phyloP scores from a whole-genome alignment of 139 green algal species.

The Pleodorina starrii region DNA sequence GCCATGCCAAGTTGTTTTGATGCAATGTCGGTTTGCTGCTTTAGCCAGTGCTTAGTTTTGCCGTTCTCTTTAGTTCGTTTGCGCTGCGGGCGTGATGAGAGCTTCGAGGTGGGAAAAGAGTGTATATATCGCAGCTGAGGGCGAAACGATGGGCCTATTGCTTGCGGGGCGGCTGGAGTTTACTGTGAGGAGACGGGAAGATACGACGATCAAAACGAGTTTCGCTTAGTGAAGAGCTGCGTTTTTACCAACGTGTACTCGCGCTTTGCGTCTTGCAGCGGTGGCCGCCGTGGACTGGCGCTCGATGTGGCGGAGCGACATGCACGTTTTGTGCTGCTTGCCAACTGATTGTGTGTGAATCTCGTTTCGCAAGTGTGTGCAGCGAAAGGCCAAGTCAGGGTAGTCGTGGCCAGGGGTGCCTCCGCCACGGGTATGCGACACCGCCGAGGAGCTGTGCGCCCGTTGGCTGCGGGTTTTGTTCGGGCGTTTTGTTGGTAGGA shows the following conservation, averaged over 20 bases:
- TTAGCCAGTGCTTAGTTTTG: constrained; percentile 10
- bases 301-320: neutral
- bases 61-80: neutral
- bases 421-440: no score
- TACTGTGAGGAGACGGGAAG: neutral
- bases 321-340: neutral
- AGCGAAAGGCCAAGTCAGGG: no score
- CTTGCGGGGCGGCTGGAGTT: neutral
- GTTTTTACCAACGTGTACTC: neutral
- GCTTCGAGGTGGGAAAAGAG: constrained; percentile 3
- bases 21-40: neutral
- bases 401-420: no score
- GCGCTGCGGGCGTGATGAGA: neutral
- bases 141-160: neutral
- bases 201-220: neutral
- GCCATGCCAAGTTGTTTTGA: neutral
- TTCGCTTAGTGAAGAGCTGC: neutral
- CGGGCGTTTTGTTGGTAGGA: no score
- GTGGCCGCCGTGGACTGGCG: neutral
- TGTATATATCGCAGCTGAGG: constrained; percentile 19
- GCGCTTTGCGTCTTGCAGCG: neutral
- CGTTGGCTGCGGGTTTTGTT: no score
- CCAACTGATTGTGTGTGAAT: neutral
- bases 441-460: no score
- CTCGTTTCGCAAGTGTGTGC: neutral